These are phyloP conservation scores for Clarireedia sp. DNA, from an alignment of 2,329 filamentous ascomycete species.

Conservation along the genomic window DNA sequence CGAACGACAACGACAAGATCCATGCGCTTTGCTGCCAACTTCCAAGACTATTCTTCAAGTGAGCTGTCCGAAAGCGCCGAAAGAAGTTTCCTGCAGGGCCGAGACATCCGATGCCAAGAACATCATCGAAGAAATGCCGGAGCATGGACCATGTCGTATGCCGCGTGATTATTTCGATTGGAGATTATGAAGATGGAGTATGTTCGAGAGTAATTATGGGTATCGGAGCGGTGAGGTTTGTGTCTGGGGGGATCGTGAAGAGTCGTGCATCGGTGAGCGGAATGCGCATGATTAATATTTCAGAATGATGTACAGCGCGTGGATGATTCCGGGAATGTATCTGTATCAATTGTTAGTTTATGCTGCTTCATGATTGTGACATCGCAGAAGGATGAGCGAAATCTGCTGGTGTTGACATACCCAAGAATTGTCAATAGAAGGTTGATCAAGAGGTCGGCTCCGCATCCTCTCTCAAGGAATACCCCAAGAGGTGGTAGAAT, in stretches of 20 bases:
- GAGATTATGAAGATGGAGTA: not conserved
- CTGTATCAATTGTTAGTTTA: not conserved
- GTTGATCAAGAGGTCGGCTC: conserved; percentile 84
- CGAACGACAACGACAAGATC: not conserved
- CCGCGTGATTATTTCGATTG: not conserved
- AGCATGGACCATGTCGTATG: not conserved
- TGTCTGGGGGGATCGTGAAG: not conserved
- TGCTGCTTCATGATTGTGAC: not conserved
- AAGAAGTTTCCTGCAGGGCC: not conserved
- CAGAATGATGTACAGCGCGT: conserved; percentile 54
- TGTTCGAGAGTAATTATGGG: not conserved
- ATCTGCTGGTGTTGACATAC: conserved; percentile 40
- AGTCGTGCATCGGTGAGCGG: not conserved
- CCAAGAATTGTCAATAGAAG: conserved; percentile 28
- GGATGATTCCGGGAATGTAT: conserved; percentile 13
- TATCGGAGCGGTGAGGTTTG: not conserved
- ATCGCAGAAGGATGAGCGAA: not conserved
- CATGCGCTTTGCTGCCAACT: not conserved
- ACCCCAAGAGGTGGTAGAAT: conserved; percentile 84
- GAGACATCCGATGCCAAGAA: conserved; percentile 3
- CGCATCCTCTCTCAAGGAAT: conserved; percentile 85
- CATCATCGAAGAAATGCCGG: not conserved
- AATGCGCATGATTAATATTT: conserved; percentile 68
- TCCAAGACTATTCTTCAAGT: too few relatives aligned
- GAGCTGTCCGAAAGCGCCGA: too few relatives aligned